These are phyloP conservation scores for Phaeoacremonium minimum DNA, from an alignment of 2,329 filamentous ascomycete species.

Conservation along the genomic window DNA sequence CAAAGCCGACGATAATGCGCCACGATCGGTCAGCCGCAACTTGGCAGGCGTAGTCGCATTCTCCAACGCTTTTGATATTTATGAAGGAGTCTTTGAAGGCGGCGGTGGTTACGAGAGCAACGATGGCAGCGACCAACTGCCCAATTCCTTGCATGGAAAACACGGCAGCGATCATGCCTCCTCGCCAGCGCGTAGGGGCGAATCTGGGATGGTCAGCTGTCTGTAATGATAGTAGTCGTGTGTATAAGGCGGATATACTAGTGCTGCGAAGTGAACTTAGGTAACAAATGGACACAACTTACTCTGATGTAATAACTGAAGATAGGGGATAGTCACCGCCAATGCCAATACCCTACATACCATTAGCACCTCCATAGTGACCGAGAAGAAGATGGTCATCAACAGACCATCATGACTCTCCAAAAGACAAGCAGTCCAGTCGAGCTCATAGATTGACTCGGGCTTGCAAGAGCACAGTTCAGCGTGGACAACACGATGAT, in stretches of 20 bases:
- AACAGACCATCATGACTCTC: slow-evolving; percentile 72
- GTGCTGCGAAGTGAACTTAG: too few species aligned
- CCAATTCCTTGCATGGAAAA: slow-evolving; percentile 84
- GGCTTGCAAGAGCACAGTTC: slow-evolving; percentile 59
- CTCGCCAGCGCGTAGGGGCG: slow-evolving; percentile 75
- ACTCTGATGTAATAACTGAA: slow-evolving; percentile 76
- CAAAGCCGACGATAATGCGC: slow-evolving; percentile 77
- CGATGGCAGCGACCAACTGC: slow-evolving; percentile 67
- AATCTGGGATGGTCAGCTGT: slow-evolving; percentile 44
- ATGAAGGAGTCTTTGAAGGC: slow-evolving; percentile 54
- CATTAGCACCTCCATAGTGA: not conserved
- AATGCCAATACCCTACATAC: slow-evolving; percentile 61
- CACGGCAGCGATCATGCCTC: slow-evolving; percentile 77
- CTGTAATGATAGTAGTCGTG: slow-evolving; percentile 5
- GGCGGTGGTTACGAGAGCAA: slow-evolving; percentile 64
- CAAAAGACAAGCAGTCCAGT: slow-evolving; percentile 66
- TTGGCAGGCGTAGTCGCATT: slow-evolving; percentile 60
- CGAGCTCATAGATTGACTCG: slow-evolving; percentile 55
- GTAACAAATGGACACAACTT: slow-evolving; percentile 16
- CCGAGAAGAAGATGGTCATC: slow-evolving; percentile 23
- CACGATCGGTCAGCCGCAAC: slow-evolving; percentile 75
- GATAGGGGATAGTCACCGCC: slow-evolving; percentile 80
- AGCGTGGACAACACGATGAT: slow-evolving; percentile 70
- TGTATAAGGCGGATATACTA: too few species aligned
- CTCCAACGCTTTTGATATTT: slow-evolving; percentile 29